Base-by-base conservation (phyloP, 2,329 filamentous ascomycete species). In the Fusarium heterosporum region DNA sequence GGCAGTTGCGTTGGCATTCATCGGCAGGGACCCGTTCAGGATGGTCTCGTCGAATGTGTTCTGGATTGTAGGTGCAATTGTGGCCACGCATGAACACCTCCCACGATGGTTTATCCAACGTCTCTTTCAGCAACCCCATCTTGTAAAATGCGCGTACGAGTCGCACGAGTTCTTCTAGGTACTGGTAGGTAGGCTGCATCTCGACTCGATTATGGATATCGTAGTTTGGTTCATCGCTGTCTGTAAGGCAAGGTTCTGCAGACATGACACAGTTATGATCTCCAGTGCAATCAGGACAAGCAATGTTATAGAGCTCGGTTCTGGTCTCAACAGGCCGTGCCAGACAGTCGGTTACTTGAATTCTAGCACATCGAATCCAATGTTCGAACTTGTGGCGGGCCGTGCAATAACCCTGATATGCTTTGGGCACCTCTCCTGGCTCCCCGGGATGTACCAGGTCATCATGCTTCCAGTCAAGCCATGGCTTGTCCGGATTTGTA, bases 321-420 rank as follows among this genome's bases (percentile, higher is more conserved):
- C 59, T 58, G 16, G 34, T 42, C 43, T 61, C 57, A 4, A 38
- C 32, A 17, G 58, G 64, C 8, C n/a, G 25, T 7, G 43, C 6
- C 4, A 14, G 14, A 28, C 68, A 71, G 2, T 13, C 13, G 7
- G 3, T 17, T 12, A 8, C 30, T 5, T 32, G 6, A 10, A 39
- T 29, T 28, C 59, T n/a, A 38, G 66, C 61, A 34, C 68, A 71
- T 12, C 68, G 64, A 41, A 66, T 59, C 57, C 55, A 63, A 25
- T 43, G n/a, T 7, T 46, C 46, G 13, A 36, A 32, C 7, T 42
- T 57, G 48, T 71, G 68, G 17, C 48, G 58, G 4, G 66, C 17
- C 36, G 61, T 63, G 38, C 41, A 58, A 22, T 61, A 57, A 11
- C 46, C 53, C 8, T n/a, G 12, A 11, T 30, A 36, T 36, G 9